These are phyloP conservation scores for Artemisia princeps DNA, from an alignment of 140 eudicot species.

Conservation along the genomic window DNA sequence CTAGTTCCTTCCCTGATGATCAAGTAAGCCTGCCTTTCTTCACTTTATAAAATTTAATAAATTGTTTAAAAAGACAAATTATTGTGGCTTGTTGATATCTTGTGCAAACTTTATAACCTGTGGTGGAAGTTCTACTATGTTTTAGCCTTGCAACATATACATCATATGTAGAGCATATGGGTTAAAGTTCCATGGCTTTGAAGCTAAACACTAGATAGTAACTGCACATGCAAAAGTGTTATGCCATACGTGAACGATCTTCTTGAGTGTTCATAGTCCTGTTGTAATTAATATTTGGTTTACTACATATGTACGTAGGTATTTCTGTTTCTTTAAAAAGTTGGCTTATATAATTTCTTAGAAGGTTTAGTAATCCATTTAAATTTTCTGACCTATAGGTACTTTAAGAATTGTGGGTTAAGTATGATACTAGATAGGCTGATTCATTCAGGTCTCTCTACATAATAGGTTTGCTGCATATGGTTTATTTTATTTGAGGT, in stretches of 20 bases:
- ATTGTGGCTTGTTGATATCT: neutral
- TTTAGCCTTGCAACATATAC: neutral
- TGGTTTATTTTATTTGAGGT: neutral
- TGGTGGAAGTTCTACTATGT: neutral
- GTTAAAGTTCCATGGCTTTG: neutral
- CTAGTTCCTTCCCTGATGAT: constrained; percentile 65
- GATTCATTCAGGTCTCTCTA: neutral
- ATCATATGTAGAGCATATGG: neutral
- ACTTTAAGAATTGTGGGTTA: neutral
- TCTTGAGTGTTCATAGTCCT: neutral
- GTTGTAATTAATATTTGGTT: neutral
- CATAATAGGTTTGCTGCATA: constrained; percentile 4
- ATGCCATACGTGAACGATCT: neutral
- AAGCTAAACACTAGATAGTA: neutral
- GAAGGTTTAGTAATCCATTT: neutral
- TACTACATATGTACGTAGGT: neutral
- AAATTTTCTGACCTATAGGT: constrained; percentile 3
- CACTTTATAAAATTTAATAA: neutral
- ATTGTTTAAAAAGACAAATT: constrained; percentile 16
- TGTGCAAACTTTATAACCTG: neutral
- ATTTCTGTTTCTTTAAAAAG: neutral
- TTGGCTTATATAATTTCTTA: constrained; percentile 2
- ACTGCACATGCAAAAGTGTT: constrained; percentile 6
- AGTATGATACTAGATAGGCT: neutral
- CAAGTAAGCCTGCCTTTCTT: constrained; percentile 46